Conservation (phyloP, 768 basidiomycete species). For the Leccinum sublutescens region DNA sequence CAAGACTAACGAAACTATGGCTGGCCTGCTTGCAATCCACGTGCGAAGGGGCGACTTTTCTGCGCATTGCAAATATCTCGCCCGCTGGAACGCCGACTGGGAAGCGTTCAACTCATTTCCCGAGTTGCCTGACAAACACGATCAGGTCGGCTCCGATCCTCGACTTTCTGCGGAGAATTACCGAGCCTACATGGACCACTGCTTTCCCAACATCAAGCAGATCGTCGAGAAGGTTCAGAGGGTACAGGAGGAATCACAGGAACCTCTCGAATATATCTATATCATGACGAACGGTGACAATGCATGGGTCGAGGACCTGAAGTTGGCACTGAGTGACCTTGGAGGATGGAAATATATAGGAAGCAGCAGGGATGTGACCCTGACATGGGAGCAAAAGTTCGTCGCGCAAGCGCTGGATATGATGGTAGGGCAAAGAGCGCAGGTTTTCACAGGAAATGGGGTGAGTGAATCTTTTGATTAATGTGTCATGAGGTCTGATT, state of each 20-base stretch:
- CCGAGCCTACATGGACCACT: constrained; percentile 36
- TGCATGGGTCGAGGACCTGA: constrained; percentile 41
- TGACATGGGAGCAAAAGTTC: constrained; percentile 42
- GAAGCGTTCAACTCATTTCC: constrained; percentile 46
- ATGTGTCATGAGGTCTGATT: neutral
- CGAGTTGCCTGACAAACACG: constrained; percentile 36
- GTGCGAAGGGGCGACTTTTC: constrained; percentile 50
- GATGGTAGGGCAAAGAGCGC: constrained; percentile 44
- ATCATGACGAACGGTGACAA: constrained; percentile 46
- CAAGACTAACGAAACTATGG: constrained; percentile 10
- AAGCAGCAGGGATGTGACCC: constrained; percentile 40
- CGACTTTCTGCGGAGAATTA: constrained; percentile 20
- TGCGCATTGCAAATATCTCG: constrained; percentile 42
- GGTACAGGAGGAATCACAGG: constrained; percentile 27
- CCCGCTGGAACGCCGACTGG: constrained; percentile 34
- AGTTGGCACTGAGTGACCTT: constrained; percentile 30
- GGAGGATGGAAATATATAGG: constrained; percentile 38
- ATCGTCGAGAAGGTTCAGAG: constrained; percentile 40
- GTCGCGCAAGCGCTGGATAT: constrained; percentile 51
- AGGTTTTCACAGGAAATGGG: constrained; percentile 53
- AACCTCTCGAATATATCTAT: constrained; percentile 38
- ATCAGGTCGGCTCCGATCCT: constrained; percentile 28
- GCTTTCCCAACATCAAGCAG: constrained; percentile 40
- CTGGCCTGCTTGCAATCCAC: constrained; percentile 46
- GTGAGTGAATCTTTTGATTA: constrained; percentile 28